phyloP scores from a whole-genome alignment of 192 early-diverging fungal species.

The Backusella mclennaniae region DNA sequence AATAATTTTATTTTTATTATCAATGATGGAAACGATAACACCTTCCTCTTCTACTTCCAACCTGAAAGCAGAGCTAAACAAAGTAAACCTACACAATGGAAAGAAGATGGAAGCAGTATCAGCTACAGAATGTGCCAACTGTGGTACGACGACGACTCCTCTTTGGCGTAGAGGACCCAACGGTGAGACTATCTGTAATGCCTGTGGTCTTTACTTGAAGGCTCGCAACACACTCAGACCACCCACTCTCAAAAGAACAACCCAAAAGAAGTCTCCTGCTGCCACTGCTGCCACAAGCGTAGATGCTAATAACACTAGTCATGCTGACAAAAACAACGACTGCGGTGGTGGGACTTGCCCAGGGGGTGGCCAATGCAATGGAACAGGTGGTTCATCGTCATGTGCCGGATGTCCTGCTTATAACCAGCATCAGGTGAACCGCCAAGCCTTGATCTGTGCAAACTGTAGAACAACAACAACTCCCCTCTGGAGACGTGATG shows the following conservation, averaged over 20 bases:
- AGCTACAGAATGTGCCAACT: conserved; percentile 78
- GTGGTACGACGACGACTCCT: conserved; percentile 84
- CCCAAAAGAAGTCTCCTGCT: conserved; percentile 34
- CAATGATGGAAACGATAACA: conserved; percentile 9
- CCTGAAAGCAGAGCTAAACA: neutral
- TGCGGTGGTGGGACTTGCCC: conserved; percentile 64
- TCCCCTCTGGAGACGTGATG: conserved; percentile 78
- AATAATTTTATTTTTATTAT: neutral
- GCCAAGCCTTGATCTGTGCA: conserved; percentile 60
- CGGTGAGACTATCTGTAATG: conserved; percentile 95
- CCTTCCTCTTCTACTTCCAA: neutral
- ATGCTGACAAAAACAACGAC: conserved; percentile 9
- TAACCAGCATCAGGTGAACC: conserved; percentile 66
- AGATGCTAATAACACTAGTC: neutral
- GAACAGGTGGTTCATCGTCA: conserved; percentile 66
- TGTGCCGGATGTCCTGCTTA: conserved; percentile 78
- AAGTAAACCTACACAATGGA: neutral
- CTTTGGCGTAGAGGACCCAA: conserved; percentile 87
- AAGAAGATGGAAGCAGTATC: conserved; percentile 31
- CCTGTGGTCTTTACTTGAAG: conserved; percentile 76
- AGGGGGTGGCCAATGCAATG: conserved; percentile 75
- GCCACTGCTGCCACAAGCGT: neutral
- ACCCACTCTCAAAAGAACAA: conserved; percentile 45
- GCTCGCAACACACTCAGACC: conserved; percentile 51
- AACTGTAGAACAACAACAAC: conserved; percentile 81